phyloP scores from a whole-genome alignment of 1,139 yeast species.

The Suhomyces taliae region DNA sequence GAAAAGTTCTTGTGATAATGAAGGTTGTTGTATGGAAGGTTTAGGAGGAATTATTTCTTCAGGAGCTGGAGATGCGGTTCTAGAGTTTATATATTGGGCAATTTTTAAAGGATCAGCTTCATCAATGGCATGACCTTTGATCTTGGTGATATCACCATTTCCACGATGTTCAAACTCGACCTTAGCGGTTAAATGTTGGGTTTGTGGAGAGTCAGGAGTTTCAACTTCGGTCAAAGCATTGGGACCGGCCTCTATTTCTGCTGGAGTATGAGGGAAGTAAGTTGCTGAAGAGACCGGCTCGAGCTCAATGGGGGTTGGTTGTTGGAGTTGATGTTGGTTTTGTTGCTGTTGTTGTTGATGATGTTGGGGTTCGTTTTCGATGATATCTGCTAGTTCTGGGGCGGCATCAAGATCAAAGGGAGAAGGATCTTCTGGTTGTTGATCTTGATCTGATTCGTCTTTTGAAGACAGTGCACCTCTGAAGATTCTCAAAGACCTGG shows the following conservation, averaged over 20 bases:
- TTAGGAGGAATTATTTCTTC: neutral
- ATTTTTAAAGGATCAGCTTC: slow-evolving; percentile 5
- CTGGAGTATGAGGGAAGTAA: slow-evolving; percentile 60
- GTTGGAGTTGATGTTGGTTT: neutral
- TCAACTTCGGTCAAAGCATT: neutral
- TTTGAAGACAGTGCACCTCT: slow-evolving; percentile 23
- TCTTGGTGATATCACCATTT: slow-evolving; percentile 33
- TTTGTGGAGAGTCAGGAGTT: slow-evolving; percentile 9
- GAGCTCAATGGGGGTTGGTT: slow-evolving; percentile 13
- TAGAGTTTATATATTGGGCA: slow-evolving; percentile 6
- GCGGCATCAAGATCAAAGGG: neutral
- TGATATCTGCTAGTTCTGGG: neutral
- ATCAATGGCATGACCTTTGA: slow-evolving; percentile 12
- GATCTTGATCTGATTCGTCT: slow-evolving; percentile 9
- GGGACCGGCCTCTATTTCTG: slow-evolving; percentile 15
- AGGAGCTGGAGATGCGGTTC: slow-evolving; percentile 6
- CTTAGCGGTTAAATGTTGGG: slow-evolving; percentile 40
- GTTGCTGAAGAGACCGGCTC: slow-evolving; percentile 68
- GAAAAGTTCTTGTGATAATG: slow-evolving; percentile 28
- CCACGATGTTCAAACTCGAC: slow-evolving; percentile 36
- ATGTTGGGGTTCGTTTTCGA: neutral
- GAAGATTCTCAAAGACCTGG: slow-evolving; percentile 38
- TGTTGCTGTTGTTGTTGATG: neutral
- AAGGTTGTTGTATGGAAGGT: neutral
- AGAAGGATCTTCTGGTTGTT: neutral